These are phyloP conservation scores for Xylaria sp. DNA, from an alignment of 2,329 filamentous ascomycete genomes.

Conservation along the genomic window DNA sequence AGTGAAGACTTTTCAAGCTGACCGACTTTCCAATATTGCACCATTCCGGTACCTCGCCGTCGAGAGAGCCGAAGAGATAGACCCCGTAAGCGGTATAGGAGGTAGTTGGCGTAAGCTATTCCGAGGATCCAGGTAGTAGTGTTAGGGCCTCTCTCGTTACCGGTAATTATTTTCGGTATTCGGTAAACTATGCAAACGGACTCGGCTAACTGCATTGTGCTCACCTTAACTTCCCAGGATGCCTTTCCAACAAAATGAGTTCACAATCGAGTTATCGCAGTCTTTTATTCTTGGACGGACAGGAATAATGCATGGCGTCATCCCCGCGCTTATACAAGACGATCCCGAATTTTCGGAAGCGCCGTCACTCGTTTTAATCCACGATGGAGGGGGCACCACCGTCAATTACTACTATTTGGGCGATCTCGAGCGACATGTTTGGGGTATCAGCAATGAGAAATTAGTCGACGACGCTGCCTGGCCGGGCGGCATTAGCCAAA, in stretches of 20 bases:
- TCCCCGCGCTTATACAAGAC: slow-evolving; percentile 25
- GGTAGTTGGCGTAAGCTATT: neutral
- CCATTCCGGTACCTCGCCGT: too few species aligned
- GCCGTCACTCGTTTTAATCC: slow-evolving; percentile 16
- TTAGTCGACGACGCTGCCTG: slow-evolving; percentile 15
- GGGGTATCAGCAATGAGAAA: slow-evolving; percentile 22
- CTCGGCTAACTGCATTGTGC: neutral
- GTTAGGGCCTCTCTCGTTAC: neutral
- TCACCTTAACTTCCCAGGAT: neutral
- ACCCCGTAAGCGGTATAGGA: neutral
- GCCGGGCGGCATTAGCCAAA: slow-evolving; percentile 20
- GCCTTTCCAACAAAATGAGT: neutral
- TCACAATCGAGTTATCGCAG: neutral
- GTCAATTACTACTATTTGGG: slow-evolving; percentile 20
- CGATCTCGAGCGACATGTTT: slow-evolving; percentile 20
- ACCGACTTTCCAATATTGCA: neutral
- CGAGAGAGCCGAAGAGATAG: neutral
- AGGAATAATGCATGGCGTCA: slow-evolving; percentile 15
- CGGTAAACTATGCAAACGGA: neutral
- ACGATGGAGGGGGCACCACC: slow-evolving; percentile 24
- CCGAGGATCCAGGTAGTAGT: neutral
- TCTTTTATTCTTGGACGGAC: neutral
- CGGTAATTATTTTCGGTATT: slow-evolving; percentile 1
- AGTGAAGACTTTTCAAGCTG: neutral
- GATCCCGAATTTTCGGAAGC: slow-evolving; percentile 24